Base-by-base conservation (phyloP, 805 yeast genomes). In the Wickerhamomyces tratensis region DNA sequence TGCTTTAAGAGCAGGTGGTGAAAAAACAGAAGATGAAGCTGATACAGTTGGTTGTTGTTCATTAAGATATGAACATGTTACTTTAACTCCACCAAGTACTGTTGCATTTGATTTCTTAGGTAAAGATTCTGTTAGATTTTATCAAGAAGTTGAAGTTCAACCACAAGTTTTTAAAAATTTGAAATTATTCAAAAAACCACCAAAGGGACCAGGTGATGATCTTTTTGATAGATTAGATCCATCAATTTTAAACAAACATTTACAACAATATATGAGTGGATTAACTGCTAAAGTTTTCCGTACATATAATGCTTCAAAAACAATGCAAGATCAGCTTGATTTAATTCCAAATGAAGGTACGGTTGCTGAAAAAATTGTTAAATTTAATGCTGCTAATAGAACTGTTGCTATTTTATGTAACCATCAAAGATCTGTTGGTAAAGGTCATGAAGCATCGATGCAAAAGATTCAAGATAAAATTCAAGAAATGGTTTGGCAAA, bases 1-100 rank as follows among this genome's bases (percentile, higher is more conserved):
- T 56, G 98, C 98, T 0, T 72, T 91, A 49, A 85, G 98, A 82
- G 97, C 97, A 2, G 97, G 97, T 59, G 96, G 97, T 53, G 97
- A 91, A 62, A 91, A 91, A 61, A 83, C 91, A 10, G 98, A 91
- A 4, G 98, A 91, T 51, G 97, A 89, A 59, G 98, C 98, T 3
- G 98, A 91, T 59, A 91, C 98, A 1, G 98, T 91, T 38, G 98
- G 98, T 38, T 91, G 98, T 64, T 91, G 98, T 65, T 89, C 97
- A 1, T 72, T 91, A 50, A 69, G 98, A 54, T 89, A 68, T 56
- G 98, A 89, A 59, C 98, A 89, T 62, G 75, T 91, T 37, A 81
- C 89, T 1, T 69, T 91, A 45, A 76, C 76, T 50, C 95, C 96
- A 3, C 96, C 96, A 8, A 78, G 77, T 50, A 82, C 73, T 6